phyloP scores from a whole-genome alignment of 805 yeast species.

The Jamesozyma hellenica region DNA sequence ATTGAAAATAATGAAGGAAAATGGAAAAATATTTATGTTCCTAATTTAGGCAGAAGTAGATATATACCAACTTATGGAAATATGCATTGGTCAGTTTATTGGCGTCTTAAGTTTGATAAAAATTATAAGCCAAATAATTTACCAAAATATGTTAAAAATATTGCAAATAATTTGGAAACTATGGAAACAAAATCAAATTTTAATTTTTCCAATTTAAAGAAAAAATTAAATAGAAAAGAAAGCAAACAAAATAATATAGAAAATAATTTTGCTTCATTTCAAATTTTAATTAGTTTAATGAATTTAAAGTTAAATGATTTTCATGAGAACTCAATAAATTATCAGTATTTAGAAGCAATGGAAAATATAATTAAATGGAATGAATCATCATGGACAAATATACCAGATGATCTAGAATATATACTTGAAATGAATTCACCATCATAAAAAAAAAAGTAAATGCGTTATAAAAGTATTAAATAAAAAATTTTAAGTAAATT shows the following conservation, averaged over 20 bases:
- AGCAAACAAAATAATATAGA: no score
- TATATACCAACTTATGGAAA: slow-evolving; percentile 38
- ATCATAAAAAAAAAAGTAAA: slow-evolving; percentile 5
- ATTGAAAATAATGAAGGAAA: slow-evolving; percentile 38
- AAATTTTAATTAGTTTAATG: not conserved
- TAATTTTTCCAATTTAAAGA: no score
- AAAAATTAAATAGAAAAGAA: no score
- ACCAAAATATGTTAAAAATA: slow-evolving; percentile 29
- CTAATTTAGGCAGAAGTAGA: slow-evolving; percentile 48
- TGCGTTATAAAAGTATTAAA: no score
- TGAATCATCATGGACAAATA: slow-evolving; percentile 18
- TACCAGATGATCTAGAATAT: slow-evolving; percentile 31
- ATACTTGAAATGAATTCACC: slow-evolving; percentile 10
- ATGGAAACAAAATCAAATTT: no score
- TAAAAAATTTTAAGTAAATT: no score
- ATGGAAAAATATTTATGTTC: slow-evolving; percentile 42
- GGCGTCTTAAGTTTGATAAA: slow-evolving; percentile 39
- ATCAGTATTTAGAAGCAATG: slow-evolving; percentile 9
- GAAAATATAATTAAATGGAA: slow-evolving; percentile 23
- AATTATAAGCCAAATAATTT: slow-evolving; percentile 40
- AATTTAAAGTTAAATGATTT: not conserved
- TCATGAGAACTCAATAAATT: slow-evolving; percentile 3
- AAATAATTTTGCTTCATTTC: not conserved
- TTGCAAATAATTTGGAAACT: not conserved
- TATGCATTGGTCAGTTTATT: slow-evolving; percentile 56